Percentiles rank a stretch among this genome's conserved stretches.
phyloP scores from a whole-genome alignment of 768 basidiomycete genomes.

The Leccinellum albellum region DNA sequence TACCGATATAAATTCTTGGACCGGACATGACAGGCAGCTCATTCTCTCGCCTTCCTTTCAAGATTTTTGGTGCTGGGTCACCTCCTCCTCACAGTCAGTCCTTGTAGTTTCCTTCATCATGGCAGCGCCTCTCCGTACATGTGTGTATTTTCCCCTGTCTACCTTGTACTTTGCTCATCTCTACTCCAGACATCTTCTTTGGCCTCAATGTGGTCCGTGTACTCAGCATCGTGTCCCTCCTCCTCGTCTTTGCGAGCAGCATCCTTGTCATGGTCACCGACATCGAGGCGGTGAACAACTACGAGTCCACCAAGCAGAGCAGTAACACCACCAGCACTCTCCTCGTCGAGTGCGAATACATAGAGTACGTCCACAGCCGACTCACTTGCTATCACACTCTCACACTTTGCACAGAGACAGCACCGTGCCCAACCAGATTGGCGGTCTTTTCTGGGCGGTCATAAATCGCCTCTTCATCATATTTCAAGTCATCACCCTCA shows the following conservation, averaged over 20 bases:
- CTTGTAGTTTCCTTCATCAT: conserved; percentile 14
- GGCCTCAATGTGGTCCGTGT: conserved; percentile 75
- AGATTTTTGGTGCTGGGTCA: conserved; percentile 32
- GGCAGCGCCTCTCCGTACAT: conserved; percentile 36
- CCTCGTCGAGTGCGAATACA: conserved; percentile 67
- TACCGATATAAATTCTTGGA: conserved; percentile 22
- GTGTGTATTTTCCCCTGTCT: conserved; percentile 31
- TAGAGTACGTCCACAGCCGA: conserved; percentile 48
- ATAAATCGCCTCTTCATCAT: conserved; percentile 85
- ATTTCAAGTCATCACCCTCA: conserved; percentile 74
- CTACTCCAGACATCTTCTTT: conserved; percentile 55
- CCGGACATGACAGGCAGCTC: not conserved
- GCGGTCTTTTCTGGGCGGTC: conserved; percentile 89
- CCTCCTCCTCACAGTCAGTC: conserved; percentile 20
- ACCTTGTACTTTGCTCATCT: not conserved
- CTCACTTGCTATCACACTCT: conserved; percentile 1
- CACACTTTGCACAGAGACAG: conserved; percentile 46
- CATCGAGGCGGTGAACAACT: conserved; percentile 69
- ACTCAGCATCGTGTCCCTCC: conserved; percentile 73
- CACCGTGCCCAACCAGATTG: conserved; percentile 88
- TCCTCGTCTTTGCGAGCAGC: conserved; percentile 78
- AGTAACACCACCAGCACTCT: conserved; percentile 26
- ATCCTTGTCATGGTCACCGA: conserved; percentile 72
- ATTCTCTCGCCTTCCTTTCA: conserved; percentile 5
- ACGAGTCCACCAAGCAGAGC: conserved; percentile 40